Base-by-base conservation (phyloP, 345 rosid species). In the Heritiera littoralis region DNA sequence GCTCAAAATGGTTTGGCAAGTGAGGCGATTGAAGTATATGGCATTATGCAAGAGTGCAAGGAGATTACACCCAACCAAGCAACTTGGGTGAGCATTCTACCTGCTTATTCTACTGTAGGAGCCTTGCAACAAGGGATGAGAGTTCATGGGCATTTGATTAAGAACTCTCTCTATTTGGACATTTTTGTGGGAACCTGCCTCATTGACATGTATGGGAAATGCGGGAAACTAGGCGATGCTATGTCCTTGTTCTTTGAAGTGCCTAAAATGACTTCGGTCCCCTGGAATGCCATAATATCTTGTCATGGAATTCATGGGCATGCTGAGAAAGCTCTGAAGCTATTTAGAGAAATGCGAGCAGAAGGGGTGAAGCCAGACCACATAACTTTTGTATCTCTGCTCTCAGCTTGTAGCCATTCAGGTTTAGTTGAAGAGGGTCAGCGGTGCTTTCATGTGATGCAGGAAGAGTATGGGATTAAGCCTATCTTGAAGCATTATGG, bases 361-460 rank as follows among this genome's bases (percentile, higher is more conserved):
- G 86, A 82, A 43, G 79, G 83, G 65, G 91, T 88, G 79, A 86
- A 79, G 74, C 91, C 91, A 30, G 93, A 90, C 82, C 88, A 86
- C 13, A 45, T 90, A 52, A 90, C 93, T 13, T 90, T 90, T 79
- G 84, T 90, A 83, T 85, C 91, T 56, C 69, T 88, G 46, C 80
- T 90, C 69, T 81, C 91, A 67, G 90, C 91, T 75, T 90, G 91
- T 81, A 90, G 93, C 74, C 93, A 90, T 85, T 87, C 93, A 15
- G 91, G 91, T 58, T 56, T 90, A 77, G 83, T 90, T 63, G 83
- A 77, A 17, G 89, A 84, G 41, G 93, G 91, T 77, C 83, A 83
- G 48, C 77, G 86, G 88, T 90, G 87, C 72, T 90, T 88, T 80
- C 64, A 78, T 28, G 13, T 83, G 75, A 88, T 90, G 93, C 88